A percentile compares a stretch with the other conserved stretches of the same genome.
These are phyloP conservation scores for Phyllosticta citriasiana DNA, from an alignment of 2,329 filamentous ascomycete genomes.

Conservation along the genomic window DNA sequence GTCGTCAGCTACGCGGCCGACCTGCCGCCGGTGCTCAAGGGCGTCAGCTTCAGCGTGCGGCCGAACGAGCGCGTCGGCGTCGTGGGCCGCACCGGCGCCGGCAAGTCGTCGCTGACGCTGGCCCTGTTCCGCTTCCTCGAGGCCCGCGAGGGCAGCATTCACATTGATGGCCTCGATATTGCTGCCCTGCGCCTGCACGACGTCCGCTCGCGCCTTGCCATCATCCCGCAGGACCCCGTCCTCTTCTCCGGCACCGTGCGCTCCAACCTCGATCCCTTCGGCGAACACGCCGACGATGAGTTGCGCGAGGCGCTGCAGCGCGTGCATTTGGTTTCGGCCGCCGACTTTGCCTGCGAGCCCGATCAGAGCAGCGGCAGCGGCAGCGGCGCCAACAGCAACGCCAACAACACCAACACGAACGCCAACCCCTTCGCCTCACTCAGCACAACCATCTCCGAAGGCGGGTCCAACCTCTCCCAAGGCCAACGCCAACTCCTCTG, in stretches of 20 bases:
- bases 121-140: slow-evolving; percentile 72
- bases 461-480: slow-evolving; percentile 14
- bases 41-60: slow-evolving; percentile 55
- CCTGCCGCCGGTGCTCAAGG: slow-evolving; percentile 59
- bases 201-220: slow-evolving; percentile 62
- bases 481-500: slow-evolving; percentile 17
- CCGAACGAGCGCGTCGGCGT: slow-evolving; percentile 52
- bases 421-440: slow-evolving; percentile 15
- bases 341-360: background rate
- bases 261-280: slow-evolving; percentile 68
- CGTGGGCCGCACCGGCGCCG: slow-evolving; percentile 67
- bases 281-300: slow-evolving; percentile 57
- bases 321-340: slow-evolving; percentile 50
- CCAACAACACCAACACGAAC: slow-evolving; percentile 5
- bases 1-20: slow-evolving; percentile 63
- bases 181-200: slow-evolving; percentile 60
- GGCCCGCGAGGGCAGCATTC: slow-evolving; percentile 32
- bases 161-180: slow-evolving; percentile 66
- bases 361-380: background rate
- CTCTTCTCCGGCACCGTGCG: slow-evolving; percentile 71
- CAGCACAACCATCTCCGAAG: slow-evolving; percentile 12
- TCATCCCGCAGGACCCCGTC: slow-evolving; percentile 76
- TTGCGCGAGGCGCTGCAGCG: slow-evolving; percentile 59
- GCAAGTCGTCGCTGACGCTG: slow-evolving; percentile 66
- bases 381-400: background rate